A percentile compares a stretch with the other conserved stretches of the same genome.
phyloP scores from a whole-genome alignment of 1,284 basidiomycete species.

The Hemileia vastatrix region DNA sequence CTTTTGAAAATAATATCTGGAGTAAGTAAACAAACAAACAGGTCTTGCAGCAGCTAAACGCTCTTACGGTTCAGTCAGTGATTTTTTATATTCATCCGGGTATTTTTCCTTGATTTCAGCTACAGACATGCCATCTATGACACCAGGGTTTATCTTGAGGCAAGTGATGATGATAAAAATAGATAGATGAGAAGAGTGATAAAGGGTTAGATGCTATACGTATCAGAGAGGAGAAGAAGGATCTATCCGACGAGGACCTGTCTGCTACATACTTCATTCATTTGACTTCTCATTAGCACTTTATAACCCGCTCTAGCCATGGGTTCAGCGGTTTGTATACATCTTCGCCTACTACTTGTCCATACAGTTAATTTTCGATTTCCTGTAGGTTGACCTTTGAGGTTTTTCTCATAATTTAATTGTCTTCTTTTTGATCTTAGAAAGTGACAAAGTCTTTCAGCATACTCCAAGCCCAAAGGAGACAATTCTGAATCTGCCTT shows the following conservation, averaged over 20 bases:
- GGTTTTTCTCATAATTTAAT: slow-evolving; percentile 31
- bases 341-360: slow-evolving; percentile 85
- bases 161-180: background rate
- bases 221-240: too few relatives aligned
- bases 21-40: too few relatives aligned
- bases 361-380: slow-evolving; percentile 54
- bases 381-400: slow-evolving; percentile 11
- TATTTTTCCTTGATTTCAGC: slow-evolving; percentile 82
- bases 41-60: slow-evolving; percentile 54
- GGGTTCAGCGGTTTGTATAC: slow-evolving; percentile 73
- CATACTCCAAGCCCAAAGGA: slow-evolving; percentile 88
- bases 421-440: slow-evolving; percentile 39
- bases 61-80: slow-evolving; percentile 82
- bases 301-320: slow-evolving; percentile 22
- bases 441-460: slow-evolving; percentile 51
- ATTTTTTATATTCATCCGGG: slow-evolving; percentile 86
- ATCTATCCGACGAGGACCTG: too few relatives aligned
- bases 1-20: too few relatives aligned
- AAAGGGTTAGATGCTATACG: too few relatives aligned
- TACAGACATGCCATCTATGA: slow-evolving; percentile 87
- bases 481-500: slow-evolving; percentile 96
- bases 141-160: slow-evolving; percentile 78
- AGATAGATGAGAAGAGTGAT: too few relatives aligned
- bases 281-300: slow-evolving; percentile 20
- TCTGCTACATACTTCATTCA: slow-evolving; percentile 14